Conservation (phyloP, 1,284 basidiomycete genomes). For the Naganishia sp. region DNA sequence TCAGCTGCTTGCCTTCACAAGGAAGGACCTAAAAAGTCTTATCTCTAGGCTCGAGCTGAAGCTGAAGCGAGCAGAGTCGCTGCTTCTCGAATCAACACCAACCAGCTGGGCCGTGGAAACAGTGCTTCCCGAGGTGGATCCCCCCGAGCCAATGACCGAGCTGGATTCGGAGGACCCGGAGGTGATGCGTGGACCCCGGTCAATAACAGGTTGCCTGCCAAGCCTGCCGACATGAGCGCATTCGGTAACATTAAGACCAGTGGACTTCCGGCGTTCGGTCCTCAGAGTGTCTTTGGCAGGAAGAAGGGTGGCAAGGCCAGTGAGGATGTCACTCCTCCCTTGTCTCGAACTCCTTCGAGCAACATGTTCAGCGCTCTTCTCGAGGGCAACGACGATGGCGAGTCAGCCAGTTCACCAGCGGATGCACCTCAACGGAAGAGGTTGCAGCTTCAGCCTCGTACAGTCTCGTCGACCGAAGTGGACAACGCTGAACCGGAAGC, state of each 20-base stretch:
- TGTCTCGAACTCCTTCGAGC: slow-evolving; percentile 74
- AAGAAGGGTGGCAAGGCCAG: slow-evolving; percentile 61
- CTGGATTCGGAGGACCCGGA: slow-evolving; percentile 49
- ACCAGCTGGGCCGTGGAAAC: slow-evolving; percentile 44
- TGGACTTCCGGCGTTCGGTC: slow-evolving; percentile 64
- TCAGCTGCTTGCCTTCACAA: neutral
- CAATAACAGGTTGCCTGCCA: slow-evolving; percentile 59
- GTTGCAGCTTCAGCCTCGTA: slow-evolving; percentile 67
- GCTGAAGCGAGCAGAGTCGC: slow-evolving; percentile 69
- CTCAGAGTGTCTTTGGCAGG: slow-evolving; percentile 75
- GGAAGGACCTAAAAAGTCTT: slow-evolving; percentile 21
- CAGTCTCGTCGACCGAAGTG: slow-evolving; percentile 52
- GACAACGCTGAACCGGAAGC: slow-evolving; percentile 55
- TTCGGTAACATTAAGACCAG: slow-evolving; percentile 81
- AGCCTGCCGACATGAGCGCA: slow-evolving; percentile 79
- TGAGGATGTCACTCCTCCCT: slow-evolving; percentile 59
- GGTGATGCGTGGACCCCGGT: slow-evolving; percentile 82
- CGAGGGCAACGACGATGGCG: slow-evolving; percentile 55
- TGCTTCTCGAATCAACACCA: slow-evolving; percentile 58
- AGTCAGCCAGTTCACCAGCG: slow-evolving; percentile 44
- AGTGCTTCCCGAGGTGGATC: slow-evolving; percentile 78
- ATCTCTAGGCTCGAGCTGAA: slow-evolving; percentile 65
- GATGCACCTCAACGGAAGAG: slow-evolving; percentile 63
- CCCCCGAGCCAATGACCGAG: slow-evolving; percentile 77
- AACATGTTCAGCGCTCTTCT: slow-evolving; percentile 87